These are phyloP conservation scores for Apiospora pterosperma DNA, from an alignment of 2,329 filamentous ascomycete genomes.

Conservation along the genomic window DNA sequence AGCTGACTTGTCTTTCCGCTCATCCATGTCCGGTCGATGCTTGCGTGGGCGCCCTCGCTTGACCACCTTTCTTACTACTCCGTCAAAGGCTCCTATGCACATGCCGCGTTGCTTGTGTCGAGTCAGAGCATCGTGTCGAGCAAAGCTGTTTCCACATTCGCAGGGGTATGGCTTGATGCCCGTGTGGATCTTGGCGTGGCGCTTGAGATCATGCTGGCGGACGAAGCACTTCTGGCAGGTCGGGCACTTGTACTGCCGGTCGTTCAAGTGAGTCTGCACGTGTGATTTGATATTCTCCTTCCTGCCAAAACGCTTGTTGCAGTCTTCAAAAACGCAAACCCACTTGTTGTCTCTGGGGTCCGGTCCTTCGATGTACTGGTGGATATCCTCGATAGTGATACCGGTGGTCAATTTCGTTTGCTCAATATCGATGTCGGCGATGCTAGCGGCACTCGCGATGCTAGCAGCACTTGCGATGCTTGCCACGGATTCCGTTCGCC, in stretches of 20 bases:
- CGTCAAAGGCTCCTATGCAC: slow-evolving; percentile 93
- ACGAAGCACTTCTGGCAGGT: slow-evolving; percentile 95
- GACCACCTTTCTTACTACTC: slow-evolving; percentile 57
- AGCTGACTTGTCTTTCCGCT: slow-evolving; percentile 55
- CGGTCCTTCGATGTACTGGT: slow-evolving; percentile 69
- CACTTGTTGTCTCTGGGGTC: slow-evolving; percentile 74
- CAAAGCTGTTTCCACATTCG: slow-evolving; percentile 91
- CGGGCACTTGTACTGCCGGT: slow-evolving; percentile 91
- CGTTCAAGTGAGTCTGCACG: slow-evolving; percentile 95
- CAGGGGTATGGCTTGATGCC: slow-evolving; percentile 95
- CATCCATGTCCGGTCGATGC: slow-evolving; percentile 54
- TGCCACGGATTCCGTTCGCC: slow-evolving; percentile 57
- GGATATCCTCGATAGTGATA: slow-evolving; percentile 81
- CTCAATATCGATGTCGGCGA: slow-evolving; percentile 61
- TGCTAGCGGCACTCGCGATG: slow-evolving; percentile 55
- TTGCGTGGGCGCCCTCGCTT: slow-evolving; percentile 64
- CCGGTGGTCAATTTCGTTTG: slow-evolving; percentile 74
- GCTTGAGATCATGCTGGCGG: slow-evolving; percentile 93
- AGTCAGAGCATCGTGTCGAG: slow-evolving; percentile 90
- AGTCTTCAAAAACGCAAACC: slow-evolving; percentile 73
- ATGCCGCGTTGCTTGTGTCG: slow-evolving; percentile 92
- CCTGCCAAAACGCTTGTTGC: slow-evolving; percentile 87
- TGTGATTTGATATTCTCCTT: slow-evolving; percentile 99
- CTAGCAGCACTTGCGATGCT: slow-evolving; percentile 44
- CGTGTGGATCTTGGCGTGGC: slow-evolving; percentile 95